Conservation (phyloP, 352 stramenopile genomes). For the Globisporangium okanoganense region DNA sequence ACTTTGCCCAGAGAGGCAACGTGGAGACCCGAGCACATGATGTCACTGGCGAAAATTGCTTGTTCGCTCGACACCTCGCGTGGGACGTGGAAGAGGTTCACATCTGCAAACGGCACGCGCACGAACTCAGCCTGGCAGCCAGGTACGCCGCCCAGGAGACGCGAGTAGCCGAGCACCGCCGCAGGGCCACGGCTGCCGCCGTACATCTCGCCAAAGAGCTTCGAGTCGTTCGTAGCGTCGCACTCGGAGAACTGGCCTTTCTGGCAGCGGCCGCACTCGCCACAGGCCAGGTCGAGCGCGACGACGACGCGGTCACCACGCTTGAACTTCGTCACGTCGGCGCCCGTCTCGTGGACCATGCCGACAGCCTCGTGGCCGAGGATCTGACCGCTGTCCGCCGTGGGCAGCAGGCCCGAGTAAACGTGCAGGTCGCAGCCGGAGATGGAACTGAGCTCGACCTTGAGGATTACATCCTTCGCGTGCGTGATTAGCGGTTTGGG, state of each 20-base stretch:
- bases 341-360: slow-evolving; percentile 27
- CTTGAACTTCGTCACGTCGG: slow-evolving; percentile 26
- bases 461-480: slow-evolving; percentile 25
- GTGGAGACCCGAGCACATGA: slow-evolving; percentile 34
- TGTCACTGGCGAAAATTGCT: slow-evolving; percentile 39
- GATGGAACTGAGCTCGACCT: slow-evolving; percentile 29
- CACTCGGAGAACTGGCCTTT: slow-evolving; percentile 35
- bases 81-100: slow-evolving; percentile 32
- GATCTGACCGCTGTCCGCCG: slow-evolving; percentile 32
- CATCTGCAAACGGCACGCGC: slow-evolving; percentile 44
- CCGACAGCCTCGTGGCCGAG: slow-evolving; percentile 44
- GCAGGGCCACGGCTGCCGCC: slow-evolving; percentile 23
- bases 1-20: slow-evolving; percentile 29
- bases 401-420: slow-evolving; percentile 33
- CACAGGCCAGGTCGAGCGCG: slow-evolving; percentile 34
- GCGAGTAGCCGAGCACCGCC: slow-evolving; percentile 36
- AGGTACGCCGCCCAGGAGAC: slow-evolving; percentile 30
- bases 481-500: slow-evolving; percentile 30
- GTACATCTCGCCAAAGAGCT: slow-evolving; percentile 34
- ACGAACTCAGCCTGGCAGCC: slow-evolving; percentile 53
- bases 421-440: slow-evolving; percentile 37
- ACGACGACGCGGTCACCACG: slow-evolving; percentile 41
- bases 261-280: slow-evolving; percentile 32
- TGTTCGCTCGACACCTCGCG: slow-evolving; percentile 26
- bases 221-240: slow-evolving; percentile 38